Conservation (phyloP, 179 eudicot genomes). For the Corrigiola litoralis region DNA sequence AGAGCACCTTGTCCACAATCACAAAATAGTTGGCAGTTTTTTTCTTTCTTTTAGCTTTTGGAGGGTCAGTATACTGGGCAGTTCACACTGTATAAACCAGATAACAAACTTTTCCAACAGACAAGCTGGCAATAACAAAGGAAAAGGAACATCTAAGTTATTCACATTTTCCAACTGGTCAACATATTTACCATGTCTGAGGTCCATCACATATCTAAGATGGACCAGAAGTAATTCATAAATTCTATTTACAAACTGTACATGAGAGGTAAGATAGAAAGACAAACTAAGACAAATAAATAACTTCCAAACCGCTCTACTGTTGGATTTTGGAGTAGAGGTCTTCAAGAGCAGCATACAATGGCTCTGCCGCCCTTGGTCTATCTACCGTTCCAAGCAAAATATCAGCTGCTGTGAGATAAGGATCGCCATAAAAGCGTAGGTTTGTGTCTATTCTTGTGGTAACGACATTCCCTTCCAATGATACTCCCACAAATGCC, state of each 20-base stretch:
- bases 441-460: slow-evolving; percentile 87
- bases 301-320: slow-evolving; percentile 7
- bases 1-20: too few species aligned
- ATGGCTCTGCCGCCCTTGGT: slow-evolving; percentile 90
- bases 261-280: background rate
- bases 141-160: background rate
- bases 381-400: slow-evolving; percentile 84
- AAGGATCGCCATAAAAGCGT: slow-evolving; percentile 92
- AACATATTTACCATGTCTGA: background rate
- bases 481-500: slow-evolving; percentile 94
- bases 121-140: background rate
- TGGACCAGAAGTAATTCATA: background rate
- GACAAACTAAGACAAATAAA: background rate
- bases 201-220: background rate
- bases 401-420: slow-evolving; percentile 81
- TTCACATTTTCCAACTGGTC: slow-evolving; percentile 5
- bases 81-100: too few species aligned
- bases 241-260: slow-evolving; percentile 10
- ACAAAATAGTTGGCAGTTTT: too few species aligned
- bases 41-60: too few species aligned
- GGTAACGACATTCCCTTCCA: slow-evolving; percentile 80
- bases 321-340: slow-evolving; percentile 51
- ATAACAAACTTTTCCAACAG: too few species aligned
- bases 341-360: slow-evolving; percentile 71
- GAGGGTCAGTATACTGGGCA: too few species aligned